Evolutionary conservation across 768 basidiomycete species (phyloP).

Genomic region (Gloeophyllum trabeum): DNA sequence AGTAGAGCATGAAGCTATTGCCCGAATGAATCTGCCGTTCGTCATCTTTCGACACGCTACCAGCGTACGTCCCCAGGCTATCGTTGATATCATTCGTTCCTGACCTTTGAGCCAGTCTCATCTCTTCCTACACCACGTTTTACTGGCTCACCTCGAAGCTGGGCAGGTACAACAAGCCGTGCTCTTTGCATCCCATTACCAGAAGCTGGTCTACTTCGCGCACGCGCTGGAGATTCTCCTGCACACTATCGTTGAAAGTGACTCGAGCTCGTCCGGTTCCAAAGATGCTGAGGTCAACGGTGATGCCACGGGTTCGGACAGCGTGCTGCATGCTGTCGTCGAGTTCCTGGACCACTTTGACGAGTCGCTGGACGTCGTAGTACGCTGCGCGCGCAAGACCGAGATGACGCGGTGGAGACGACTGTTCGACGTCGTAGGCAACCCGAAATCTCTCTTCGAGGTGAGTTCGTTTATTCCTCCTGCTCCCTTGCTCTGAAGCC

Average conservation of each 20-base stretch:
- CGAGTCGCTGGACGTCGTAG: slow-evolving; percentile 83
- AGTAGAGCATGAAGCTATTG: slow-evolving; percentile 78
- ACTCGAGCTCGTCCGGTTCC: slow-evolving; percentile 22
- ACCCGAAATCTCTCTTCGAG: slow-evolving; percentile 86
- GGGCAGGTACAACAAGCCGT: slow-evolving; percentile 66
- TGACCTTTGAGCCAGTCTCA: slow-evolving; percentile 63
- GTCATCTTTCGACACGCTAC: slow-evolving; percentile 88
- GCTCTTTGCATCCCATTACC: slow-evolving; percentile 76
- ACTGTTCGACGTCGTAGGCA: slow-evolving; percentile 84
- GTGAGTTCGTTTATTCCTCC: slow-evolving; percentile 28
- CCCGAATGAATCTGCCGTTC: slow-evolving; percentile 70
- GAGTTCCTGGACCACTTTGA: slow-evolving; percentile 96
- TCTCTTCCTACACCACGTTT: slow-evolving; percentile 86
- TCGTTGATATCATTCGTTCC: neutral
- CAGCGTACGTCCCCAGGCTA: slow-evolving; percentile 42
- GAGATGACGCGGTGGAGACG: slow-evolving; percentile 86
- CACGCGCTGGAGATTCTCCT: slow-evolving; percentile 92
- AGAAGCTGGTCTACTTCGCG: slow-evolving; percentile 82
- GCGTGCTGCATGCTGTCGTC: slow-evolving; percentile 59
- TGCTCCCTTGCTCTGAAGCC: neutral
- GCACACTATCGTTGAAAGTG: slow-evolving; percentile 86
- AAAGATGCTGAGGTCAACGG: slow-evolving; percentile 2
- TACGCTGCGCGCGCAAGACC: slow-evolving; percentile 92
- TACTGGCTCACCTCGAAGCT: slow-evolving; percentile 70
- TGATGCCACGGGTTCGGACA: slow-evolving; percentile 19